Percentiles rank a stretch among this genome's conserved stretches.
Conservation (phyloP, 1,284 basidiomycete genomes). For the Rhizoctonia solani region DNA sequence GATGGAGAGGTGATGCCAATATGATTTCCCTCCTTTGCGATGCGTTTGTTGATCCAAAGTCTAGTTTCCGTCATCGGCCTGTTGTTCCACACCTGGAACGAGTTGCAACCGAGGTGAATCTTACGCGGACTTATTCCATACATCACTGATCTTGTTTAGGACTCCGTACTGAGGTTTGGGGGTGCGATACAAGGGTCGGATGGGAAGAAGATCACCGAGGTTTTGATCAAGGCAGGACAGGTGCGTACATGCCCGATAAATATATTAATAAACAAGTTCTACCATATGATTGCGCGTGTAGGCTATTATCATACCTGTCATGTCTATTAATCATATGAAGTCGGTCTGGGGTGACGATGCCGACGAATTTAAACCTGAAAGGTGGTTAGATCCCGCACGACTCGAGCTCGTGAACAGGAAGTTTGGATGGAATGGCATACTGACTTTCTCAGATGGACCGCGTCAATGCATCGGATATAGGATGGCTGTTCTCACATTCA, state of each 20-base stretch:
- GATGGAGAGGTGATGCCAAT: slow-evolving; percentile 38
- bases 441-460: slow-evolving; percentile 35
- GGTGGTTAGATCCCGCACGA: slow-evolving; percentile 33
- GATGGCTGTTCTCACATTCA: slow-evolving; percentile 36
- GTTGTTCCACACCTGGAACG: slow-evolving; percentile 40
- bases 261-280: too few relatives aligned
- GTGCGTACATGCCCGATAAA: too few relatives aligned
- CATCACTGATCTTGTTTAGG: slow-evolving; percentile 25
- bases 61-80: slow-evolving; percentile 42
- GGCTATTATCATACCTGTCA: too few relatives aligned
- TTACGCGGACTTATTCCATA: not conserved
- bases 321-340: slow-evolving; percentile 40
- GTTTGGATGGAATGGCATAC: slow-evolving; percentile 35
- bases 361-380: slow-evolving; percentile 41
- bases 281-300: too few relatives aligned
- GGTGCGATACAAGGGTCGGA: slow-evolving; percentile 38
- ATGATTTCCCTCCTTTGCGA: slow-evolving; percentile 15
- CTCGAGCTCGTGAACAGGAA: slow-evolving; percentile 12
- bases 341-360: slow-evolving; percentile 44
- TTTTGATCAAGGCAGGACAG: slow-evolving; percentile 42
- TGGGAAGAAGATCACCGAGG: slow-evolving; percentile 37
- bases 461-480: slow-evolving; percentile 36
- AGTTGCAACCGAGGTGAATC: slow-evolving; percentile 7
- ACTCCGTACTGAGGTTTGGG: slow-evolving; percentile 42
- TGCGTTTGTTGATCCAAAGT: slow-evolving; percentile 2